phyloP scores from a whole-genome alignment of 257 asterid species.

The Penstemon newberryi region DNA sequence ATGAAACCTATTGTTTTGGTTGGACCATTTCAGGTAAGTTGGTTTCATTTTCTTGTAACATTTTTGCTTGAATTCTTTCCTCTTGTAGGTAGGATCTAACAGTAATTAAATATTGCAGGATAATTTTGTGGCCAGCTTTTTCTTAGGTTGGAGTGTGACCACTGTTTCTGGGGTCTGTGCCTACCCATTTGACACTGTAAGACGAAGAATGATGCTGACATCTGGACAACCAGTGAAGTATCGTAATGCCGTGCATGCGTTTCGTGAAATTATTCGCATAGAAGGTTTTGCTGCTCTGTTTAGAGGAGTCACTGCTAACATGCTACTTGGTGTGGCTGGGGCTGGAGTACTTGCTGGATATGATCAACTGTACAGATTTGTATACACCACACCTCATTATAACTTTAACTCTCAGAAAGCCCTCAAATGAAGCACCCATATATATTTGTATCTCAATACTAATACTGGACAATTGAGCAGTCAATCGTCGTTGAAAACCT shows the following conservation, averaged over 20 bases:
- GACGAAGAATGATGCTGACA: constrained; percentile 96
- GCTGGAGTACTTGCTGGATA: constrained; percentile 99
- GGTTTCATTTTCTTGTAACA: constrained; percentile 12
- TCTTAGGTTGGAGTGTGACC: constrained; percentile 93
- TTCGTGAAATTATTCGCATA: constrained; percentile 56
- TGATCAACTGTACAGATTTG: constrained; percentile 67
- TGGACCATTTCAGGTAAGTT: constrained; percentile 70
- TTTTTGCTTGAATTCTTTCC: neutral
- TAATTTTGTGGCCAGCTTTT: constrained; percentile 83
- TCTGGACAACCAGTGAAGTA: constrained; percentile 85
- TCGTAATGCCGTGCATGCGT: constrained; percentile 61
- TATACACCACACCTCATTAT: constrained; percentile 48
- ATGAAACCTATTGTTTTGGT: constrained; percentile 87
- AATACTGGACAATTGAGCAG: constrained; percentile 10
- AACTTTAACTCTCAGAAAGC: constrained; percentile 56
- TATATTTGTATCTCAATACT: constrained; percentile 5
- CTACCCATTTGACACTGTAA: constrained; percentile 88
- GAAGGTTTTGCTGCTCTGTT: constrained; percentile 74
- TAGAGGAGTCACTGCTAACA: constrained; percentile 87
- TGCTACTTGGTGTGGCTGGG: constrained; percentile 90
- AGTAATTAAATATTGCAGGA: constrained; percentile 52
- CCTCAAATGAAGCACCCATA: constrained; percentile 40
- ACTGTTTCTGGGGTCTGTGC: constrained; percentile 89
- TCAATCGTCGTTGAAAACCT: constrained; percentile 13
- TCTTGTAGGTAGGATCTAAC: neutral